Base-by-base conservation (phyloP, 2,329 filamentous ascomycete genomes). In the Lasiodiplodia hormozganensis region DNA sequence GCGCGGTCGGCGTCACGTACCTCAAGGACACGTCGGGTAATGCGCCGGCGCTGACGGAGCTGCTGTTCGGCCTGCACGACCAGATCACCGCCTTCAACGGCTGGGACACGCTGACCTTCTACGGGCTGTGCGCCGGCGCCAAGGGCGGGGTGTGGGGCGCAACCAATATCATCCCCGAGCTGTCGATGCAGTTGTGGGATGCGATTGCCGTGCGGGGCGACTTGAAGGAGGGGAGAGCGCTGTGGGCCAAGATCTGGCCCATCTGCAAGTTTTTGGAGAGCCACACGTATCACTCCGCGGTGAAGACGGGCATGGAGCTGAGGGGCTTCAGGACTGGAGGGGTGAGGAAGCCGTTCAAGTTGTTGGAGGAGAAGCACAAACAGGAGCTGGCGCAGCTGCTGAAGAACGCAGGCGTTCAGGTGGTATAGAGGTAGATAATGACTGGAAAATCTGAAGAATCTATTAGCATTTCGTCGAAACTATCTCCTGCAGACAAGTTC, bases 21-120 rank as follows among this genome's bases (percentile, higher is more conserved):
- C 73, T 86, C 36, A 86, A 86, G 73, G 84, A 86, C 71, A 86
- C 84, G 0, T 86, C 84, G 2, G 84, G 84, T 21, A 83, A 86
- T 65, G 84, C 79, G 1, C 84, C 84, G 0, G 83, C 81, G 0
- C 74, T 85, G 5, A 86, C 83, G 2, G 83, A 86, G 68, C 72
- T 86, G 16, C 75, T 86, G 4, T 85, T 86, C 70, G 77, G 77
- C 4, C 72, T 79, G 23, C 73, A 74, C 2, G 76, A 81, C 65
- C 72, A 78, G 31, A 82, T 85, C 69, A 85, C 82, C 1, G 78
- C 82, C 0, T 85, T 86, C 73, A 86, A 86, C 68, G 84, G 84
- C 1, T 86, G 84, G 84, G 84, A 86, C 69, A 86, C 84, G 0
- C 74, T 86, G 18, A 86, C 84, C 0, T 86, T 86, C 72, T 86